Evolutionary conservation across 2,329 filamentous ascomycete genomes (phyloP).

Genomic region (Neonectria hederae): DNA sequence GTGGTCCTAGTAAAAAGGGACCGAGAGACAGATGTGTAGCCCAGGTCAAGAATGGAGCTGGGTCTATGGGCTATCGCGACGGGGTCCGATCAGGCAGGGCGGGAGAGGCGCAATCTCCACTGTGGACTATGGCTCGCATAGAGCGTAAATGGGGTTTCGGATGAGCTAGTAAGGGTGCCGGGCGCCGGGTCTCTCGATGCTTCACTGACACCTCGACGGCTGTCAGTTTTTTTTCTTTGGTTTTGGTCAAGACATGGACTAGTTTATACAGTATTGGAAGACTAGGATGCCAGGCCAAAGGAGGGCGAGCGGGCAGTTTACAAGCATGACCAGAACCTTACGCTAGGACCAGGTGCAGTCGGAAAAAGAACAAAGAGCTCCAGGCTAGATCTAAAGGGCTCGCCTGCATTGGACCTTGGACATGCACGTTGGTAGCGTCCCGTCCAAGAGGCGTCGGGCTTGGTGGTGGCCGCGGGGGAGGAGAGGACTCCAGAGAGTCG

Average conservation of each 20-base stretch:
- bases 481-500: constrained; percentile 4
- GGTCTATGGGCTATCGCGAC: constrained; percentile 41
- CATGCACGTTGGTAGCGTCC: constrained; percentile 22
- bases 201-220: constrained; percentile 34
- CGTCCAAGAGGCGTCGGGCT: neutral
- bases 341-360: constrained; percentile 12
- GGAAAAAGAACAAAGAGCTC: constrained; percentile 33
- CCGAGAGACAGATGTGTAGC: constrained; percentile 48
- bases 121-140: constrained; percentile 40
- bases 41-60: constrained; percentile 48
- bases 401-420: constrained; percentile 10
- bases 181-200: constrained; percentile 34
- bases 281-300: neutral
- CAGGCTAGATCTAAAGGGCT: neutral
- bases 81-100: constrained; percentile 37
- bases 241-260: constrained; percentile 26
- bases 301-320: neutral
- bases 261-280: constrained; percentile 28
- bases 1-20: constrained; percentile 43
- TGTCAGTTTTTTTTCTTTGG: constrained; percentile 10
- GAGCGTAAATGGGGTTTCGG: constrained; percentile 27
- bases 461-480: too few species aligned
- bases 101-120: constrained; percentile 42
- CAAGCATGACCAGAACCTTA: constrained; percentile 13
- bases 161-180: constrained; percentile 34